Evolutionary conservation across 352 stramenopile species (phyloP), one percentile per base, ranked within the genome.

Genomic region (Globisporangium canariense): DNA sequence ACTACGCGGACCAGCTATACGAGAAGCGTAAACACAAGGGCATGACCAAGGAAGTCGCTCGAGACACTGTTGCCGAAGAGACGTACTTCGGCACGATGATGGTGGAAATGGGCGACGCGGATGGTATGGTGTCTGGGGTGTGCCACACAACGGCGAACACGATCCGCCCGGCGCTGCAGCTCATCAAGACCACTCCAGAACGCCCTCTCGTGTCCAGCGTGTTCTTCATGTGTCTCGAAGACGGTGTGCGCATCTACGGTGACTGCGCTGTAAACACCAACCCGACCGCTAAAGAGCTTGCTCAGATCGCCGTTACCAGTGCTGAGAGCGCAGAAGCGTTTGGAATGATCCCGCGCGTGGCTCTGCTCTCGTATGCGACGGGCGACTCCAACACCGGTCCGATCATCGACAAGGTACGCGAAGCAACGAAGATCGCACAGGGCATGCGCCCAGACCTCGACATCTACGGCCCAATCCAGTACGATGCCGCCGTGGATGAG

Each of bases 21-120:
- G 73, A 92, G 52, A 88, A 90, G 66, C 82, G 89, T 25, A 94
- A 95, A 67, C 74, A 93, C 71, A 97, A 97, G 66, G 87, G 86
- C 4, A 74, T 95, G 34, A 90, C 82, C 0, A 61, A 25, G 2
- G 78, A 91, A 41, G 55, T 75, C 1, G 83, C 86, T 8, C 74
- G 73, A 5, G 86, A 93, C 53, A 76, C 77, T 1, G 68, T 84
- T 3, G 64, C 81, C 1, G 85, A 94, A 49, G 76, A 91, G 55
- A 95, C 85, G 58, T 91, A 83, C 68, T 94, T 94, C 49, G 89
- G 82, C 22, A 95, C 87, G 3, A 81, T 97, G 69, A 96, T 97
- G 86, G 77, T 97, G 7, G 78, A 93, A 46, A 65, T 81, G 46
- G 84, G 83, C 16, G 76, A 91, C 53, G 89, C 84, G 0, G 87